These are phyloP conservation scores for Drosera spatulata DNA, from an alignment of 179 eudicot species.

Conservation along the genomic window DNA sequence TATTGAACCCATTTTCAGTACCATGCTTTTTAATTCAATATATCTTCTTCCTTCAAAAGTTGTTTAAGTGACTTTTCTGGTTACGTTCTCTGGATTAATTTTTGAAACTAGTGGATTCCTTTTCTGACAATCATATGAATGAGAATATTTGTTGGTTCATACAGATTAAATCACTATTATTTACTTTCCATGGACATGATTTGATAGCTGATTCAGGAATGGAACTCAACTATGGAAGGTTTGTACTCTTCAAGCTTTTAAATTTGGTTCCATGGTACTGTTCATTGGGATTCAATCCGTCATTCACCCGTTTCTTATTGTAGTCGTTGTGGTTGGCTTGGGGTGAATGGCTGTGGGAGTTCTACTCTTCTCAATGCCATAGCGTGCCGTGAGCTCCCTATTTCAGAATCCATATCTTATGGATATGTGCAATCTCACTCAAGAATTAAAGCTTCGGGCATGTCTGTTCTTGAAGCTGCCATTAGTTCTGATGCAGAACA, in stretches of 20 bases:
- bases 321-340: conserved; percentile 54
- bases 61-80: too few species aligned
- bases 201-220: conserved; percentile 72
- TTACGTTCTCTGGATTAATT: too few species aligned
- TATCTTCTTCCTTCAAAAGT: too few species aligned
- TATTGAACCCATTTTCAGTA: too few species aligned
- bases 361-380: conserved; percentile 89
- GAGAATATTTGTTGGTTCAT: too few species aligned
- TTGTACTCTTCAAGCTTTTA: too few species aligned
- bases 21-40: too few species aligned
- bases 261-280: neutral
- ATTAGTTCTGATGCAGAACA: conserved; percentile 85
- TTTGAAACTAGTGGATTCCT: too few species aligned
- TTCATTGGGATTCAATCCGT: conserved; percentile 3
- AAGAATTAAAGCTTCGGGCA: conserved; percentile 94
- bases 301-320: neutral
- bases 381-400: conserved; percentile 91
- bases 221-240: conserved; percentile 95
- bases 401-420: conserved; percentile 65
- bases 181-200: conserved; percentile 96
- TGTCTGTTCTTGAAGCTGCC: conserved; percentile 91
- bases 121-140: too few species aligned
- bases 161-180: conserved; percentile 95
- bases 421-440: conserved; percentile 82
- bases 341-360: conserved; percentile 94